Base-by-base conservation (phyloP, 345 rosid genomes). In the Psidium guajava region DNA sequence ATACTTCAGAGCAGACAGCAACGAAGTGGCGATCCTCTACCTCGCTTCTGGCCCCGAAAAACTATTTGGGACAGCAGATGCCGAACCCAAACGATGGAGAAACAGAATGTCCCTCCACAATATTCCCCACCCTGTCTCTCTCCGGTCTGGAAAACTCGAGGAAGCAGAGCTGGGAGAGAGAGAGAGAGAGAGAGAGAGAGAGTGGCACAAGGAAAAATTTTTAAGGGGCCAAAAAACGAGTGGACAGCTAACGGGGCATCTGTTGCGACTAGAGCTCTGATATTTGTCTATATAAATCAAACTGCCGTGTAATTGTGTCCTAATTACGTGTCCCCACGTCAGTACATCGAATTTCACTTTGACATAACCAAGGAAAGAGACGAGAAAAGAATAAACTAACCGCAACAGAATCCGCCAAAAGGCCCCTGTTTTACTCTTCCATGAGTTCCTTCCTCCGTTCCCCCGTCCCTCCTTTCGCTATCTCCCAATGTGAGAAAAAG, bases 211-310 rank as follows among this genome's bases (percentile, higher is more conserved):
- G 20, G 75, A 40, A 32, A 32, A 64, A 32, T 16, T 32, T 16
- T 32, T 16, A 32, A 42, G 75, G 75, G 75, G 6, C 40, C 75
- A 55, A 44, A 74, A 20, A 64, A 93, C 90, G 90, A 91, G 95
- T 89, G 94, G 95, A 91, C 98, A 93, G 95, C 98, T 93, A 93
- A 91, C 92, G 58, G 87, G 89, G 44, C 88, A 84, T 86, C 82
- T 51, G 86, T 87, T 89, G 84, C 86, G 89, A 88, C 90, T 75
- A 82, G 87, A 69, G 86, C 74, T 56, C 59, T 9, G 59, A 40
- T 47, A 56, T 52, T 69, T 27, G 53, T 83, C 58, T 88, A 77
- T 85, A 81, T 69, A 85, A 28, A 47, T 59, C 44, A 21, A 47
- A 77, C 57, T 28, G 49, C 80, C 53, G 52, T 50, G 50, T 59